These are phyloP conservation scores for Penicillium sp. DNA, from an alignment of 2,329 filamentous ascomycete genomes.

Conservation along the genomic window DNA sequence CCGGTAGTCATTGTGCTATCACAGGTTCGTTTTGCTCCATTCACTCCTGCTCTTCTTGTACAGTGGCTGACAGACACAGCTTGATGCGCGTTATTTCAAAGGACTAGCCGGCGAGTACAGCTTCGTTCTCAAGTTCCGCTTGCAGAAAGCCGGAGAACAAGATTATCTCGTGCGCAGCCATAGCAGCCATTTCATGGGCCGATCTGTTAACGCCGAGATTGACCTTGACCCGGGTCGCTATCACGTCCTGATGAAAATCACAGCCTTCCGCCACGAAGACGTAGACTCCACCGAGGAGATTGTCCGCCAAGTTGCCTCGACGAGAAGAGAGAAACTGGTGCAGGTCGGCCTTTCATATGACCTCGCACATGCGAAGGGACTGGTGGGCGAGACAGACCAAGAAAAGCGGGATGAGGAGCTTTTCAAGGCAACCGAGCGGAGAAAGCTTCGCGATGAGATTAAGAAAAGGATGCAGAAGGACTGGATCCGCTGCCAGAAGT, in stretches of 20 bases:
- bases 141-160: constrained; percentile 61
- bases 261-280: constrained; percentile 58
- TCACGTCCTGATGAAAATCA: constrained; percentile 72
- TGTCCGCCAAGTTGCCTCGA: constrained; percentile 63
- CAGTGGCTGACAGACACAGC: constrained; percentile 31
- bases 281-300: constrained; percentile 64
- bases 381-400: constrained; percentile 40
- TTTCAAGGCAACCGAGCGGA: constrained; percentile 35
- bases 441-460: constrained; percentile 40
- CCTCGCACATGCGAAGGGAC: constrained; percentile 48
- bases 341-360: constrained; percentile 50
- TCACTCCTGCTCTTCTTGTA: too few relatives aligned
- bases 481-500: constrained; percentile 43
- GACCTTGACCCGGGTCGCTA: constrained; percentile 73
- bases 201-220: constrained; percentile 75
- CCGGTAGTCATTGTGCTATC: constrained; percentile 60
- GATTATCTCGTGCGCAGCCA: constrained; percentile 60
- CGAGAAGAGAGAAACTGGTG: constrained; percentile 67
- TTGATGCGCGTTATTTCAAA: constrained; percentile 61
- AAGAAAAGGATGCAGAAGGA: constrained; percentile 43
- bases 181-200: constrained; percentile 61
- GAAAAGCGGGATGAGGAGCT: constrained; percentile 36
- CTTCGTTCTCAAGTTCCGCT: constrained; percentile 59
- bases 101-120: constrained; percentile 58
- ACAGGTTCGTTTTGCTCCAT: constrained; percentile 40